Evolutionary conservation across 2,329 filamentous ascomycete species (phyloP), one percentile per base, ranked within the genome.

Genomic region (Fusarium sp.): DNA sequence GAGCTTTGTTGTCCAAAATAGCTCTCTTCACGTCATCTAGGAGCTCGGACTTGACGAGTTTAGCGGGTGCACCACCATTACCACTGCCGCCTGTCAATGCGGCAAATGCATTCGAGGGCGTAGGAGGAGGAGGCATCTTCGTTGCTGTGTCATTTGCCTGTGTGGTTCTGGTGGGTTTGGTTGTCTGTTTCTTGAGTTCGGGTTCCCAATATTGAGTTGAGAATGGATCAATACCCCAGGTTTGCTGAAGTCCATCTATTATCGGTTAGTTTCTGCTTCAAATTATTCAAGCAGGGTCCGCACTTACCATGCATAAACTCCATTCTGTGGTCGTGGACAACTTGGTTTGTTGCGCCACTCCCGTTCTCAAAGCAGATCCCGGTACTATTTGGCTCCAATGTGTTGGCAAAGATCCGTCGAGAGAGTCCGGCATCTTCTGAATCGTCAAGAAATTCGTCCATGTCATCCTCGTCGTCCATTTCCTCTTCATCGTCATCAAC

Each of bases 371-470:
- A 99, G 76, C 91, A 96, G 11, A 98, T 81, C 1, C 95, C 96
- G 5, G 89, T 93, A 75, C 86, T 92, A 41, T 91, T 83, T 1
- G 94, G 93, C 74, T 94, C 88, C 74, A 97, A 84, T 69, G 92
- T 89, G 31, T 89, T 88, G 83, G 87, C 73, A 86, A 80, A 90
- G 79, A 77, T 86, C 82, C 83, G 87, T 85, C 77, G 83, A 68
- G 80, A 83, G 76, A 79, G 81, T 62, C 81, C 86, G 74, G 78
- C 75, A 64, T 96, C 92, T 54, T 97, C 92, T 8, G 92, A 92
- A 72, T 97, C 93, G 71, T 97, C 94, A 3, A 97, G 83, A 75
- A 97, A 97, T 18, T 89, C 94, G 6, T 93, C 92, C 89, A 97
- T 91, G 62, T 97, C 94, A 16, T 92, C 91, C n/a, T 89, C 91